phyloP scores from a whole-genome alignment of 2,329 filamentous ascomycete genomes.

The Boeremia lycopersici region DNA sequence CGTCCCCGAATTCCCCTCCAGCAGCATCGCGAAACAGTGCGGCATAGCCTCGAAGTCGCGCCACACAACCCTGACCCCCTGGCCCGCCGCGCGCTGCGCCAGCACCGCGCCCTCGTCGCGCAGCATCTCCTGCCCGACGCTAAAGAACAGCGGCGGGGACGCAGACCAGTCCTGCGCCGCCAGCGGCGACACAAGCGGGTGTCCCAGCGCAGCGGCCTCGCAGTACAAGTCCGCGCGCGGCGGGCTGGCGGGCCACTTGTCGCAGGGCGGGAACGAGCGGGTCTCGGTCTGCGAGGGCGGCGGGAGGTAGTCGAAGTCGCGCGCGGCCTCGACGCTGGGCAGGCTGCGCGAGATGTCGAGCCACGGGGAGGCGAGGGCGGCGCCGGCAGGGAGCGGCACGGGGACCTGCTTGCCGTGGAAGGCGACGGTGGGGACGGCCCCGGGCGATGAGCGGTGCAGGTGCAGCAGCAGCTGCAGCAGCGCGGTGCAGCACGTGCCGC shows the following conservation, averaged over 20 bases:
- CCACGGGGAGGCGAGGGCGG: conserved; percentile 71
- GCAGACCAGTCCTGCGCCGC: conserved; percentile 65
- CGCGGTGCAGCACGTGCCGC: conserved; percentile 71
- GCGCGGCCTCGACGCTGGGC: conserved; percentile 61
- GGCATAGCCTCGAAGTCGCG: conserved; percentile 83
- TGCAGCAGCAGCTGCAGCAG: conserved; percentile 73
- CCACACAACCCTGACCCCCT: conserved; percentile 67
- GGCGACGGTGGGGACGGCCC: conserved; percentile 53
- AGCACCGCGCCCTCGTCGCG: conserved; percentile 69
- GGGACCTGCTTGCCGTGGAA: conserved; percentile 66
- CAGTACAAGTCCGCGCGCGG: conserved; percentile 57
- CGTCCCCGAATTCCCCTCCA: conserved; percentile 42
- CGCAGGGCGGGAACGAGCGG: conserved; percentile 55
- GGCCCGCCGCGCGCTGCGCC: conserved; percentile 60
- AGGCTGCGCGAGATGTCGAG: conserved; percentile 70
- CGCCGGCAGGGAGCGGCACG: conserved; percentile 70
- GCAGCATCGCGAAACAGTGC: conserved; percentile 65
- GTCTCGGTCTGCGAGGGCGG: conserved; percentile 47
- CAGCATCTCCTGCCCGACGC: conserved; percentile 73
- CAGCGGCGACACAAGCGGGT: conserved; percentile 72
- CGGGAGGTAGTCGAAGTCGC: conserved; percentile 69
- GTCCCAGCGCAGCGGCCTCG: conserved; percentile 53
- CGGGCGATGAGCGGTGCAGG: conserved; percentile 55
- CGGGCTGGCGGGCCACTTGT: conserved; percentile 53
- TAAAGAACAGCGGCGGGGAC: conserved; percentile 70